Percentiles rank a stretch among this genome's conserved stretches.
phyloP scores from a whole-genome alignment of 2,329 filamentous ascomycete genomes.

The Botrytis porri region DNA sequence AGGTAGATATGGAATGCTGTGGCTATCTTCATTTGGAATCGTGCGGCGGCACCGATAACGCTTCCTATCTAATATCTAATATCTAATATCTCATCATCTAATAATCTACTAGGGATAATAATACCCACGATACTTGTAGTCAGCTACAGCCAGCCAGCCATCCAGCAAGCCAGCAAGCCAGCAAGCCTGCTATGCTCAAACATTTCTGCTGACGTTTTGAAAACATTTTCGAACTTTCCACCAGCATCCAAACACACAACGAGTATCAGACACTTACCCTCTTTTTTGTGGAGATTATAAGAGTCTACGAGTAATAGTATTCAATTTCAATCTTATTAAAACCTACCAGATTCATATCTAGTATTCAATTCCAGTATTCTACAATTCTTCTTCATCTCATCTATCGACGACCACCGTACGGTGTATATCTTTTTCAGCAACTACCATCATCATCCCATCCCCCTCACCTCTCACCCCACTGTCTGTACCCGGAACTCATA shows the following conservation, averaged over 20 bases:
- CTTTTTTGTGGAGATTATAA: slow-evolving; percentile 2
- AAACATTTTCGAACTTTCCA: not conserved
- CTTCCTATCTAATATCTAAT: not conserved
- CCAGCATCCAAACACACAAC: not conserved
- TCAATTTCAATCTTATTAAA: not conserved
- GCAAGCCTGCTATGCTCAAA: not conserved
- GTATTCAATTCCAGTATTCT: not conserved
- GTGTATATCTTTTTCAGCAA: not conserved
- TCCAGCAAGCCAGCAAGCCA: not conserved
- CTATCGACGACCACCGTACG: not conserved
- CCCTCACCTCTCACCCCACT: not conserved
- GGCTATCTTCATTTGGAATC: not conserved
- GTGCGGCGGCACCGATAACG: not conserved
- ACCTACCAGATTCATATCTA: not conserved
- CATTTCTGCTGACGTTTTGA: slow-evolving; percentile 1
- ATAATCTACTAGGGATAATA: too few relatives aligned
- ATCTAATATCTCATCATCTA: too few relatives aligned
- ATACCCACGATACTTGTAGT: slow-evolving; percentile 4
- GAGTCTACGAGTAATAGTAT: not conserved
- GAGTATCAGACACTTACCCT: not conserved
- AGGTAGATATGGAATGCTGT: slow-evolving; percentile 1
- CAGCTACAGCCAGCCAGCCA: not conserved
- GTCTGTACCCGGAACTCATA: not conserved
- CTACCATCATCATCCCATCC: not conserved
- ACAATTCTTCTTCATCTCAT: not conserved